A percentile compares a stretch with the other conserved stretches of the same genome.
These are phyloP conservation scores for Austroboletus niveus DNA, from an alignment of 1,284 basidiomycete species.

Conservation along the genomic window DNA sequence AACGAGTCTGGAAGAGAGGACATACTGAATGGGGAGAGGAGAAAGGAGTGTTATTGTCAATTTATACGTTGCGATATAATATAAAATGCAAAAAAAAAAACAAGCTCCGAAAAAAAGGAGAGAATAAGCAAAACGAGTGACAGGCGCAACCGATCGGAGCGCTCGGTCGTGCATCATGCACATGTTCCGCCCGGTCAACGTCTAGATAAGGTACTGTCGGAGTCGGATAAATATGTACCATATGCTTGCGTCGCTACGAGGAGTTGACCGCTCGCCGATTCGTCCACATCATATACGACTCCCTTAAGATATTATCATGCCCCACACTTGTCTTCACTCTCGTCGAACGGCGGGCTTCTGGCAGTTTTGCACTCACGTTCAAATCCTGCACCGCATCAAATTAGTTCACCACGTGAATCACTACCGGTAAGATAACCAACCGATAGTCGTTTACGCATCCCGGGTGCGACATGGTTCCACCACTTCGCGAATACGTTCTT, in stretches of 20 bases:
- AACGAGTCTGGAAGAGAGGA: conserved; percentile 44
- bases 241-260: conserved; percentile 11
- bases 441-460: conserved; percentile 71
- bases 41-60: not conserved
- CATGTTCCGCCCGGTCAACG: conserved; percentile 10
- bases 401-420: conserved; percentile 5
- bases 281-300: conserved; percentile 82
- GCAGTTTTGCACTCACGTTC: conserved; percentile 60
- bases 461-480: conserved; percentile 82
- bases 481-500: conserved; percentile 81
- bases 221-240: conserved; percentile 19
- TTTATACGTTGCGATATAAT: not conserved
- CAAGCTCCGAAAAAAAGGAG: conserved; percentile 20
- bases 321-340: conserved; percentile 58
- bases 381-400: conserved; percentile 51
- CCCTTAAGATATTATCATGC: conserved; percentile 58
- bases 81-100: not conserved
- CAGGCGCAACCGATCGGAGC: conserved; percentile 13
- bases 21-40: conserved; percentile 27
- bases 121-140: not conserved
- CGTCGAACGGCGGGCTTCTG: conserved; percentile 75
- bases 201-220: conserved; percentile 16
- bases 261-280: conserved; percentile 63
- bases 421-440: conserved; percentile 43
- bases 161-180: too few relatives aligned